Percentiles rank a stretch among this genome's conserved stretches.
These are phyloP conservation scores for Sisymbrium altissimum DNA, from an alignment of 345 rosid species.

Conservation along the genomic window DNA sequence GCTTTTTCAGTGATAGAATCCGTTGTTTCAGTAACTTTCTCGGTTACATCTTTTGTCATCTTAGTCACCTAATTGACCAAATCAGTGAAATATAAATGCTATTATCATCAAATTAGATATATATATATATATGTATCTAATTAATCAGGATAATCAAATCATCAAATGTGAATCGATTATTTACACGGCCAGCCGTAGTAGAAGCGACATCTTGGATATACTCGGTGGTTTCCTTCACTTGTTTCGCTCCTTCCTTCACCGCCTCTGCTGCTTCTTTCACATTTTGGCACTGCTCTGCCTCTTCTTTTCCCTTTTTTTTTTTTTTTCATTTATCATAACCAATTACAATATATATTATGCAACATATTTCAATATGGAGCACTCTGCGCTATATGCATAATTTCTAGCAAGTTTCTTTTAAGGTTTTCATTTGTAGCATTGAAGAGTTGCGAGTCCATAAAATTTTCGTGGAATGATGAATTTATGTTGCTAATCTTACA, in stretches of 20 bases:
- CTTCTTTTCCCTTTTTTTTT: slow-evolving; percentile 39
- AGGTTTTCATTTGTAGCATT: neutral
- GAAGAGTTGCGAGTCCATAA: neutral
- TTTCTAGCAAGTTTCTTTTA: neutral
- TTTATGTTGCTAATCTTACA: neutral
- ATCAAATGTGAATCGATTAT: neutral
- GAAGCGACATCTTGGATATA: slow-evolving; percentile 36
- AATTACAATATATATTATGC: neutral
- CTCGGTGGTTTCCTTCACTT: slow-evolving; percentile 47
- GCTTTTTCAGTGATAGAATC: slow-evolving; percentile 32
- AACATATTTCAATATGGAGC: neutral
- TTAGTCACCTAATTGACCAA: slow-evolving; percentile 26
- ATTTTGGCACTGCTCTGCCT: slow-evolving; percentile 43
- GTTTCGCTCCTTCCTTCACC: slow-evolving; percentile 55
- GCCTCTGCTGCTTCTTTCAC: slow-evolving; percentile 68
- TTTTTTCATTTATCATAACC: slow-evolving; percentile 6
- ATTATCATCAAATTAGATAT: neutral
- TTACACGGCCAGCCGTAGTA: slow-evolving; percentile 37
- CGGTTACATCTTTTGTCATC: slow-evolving; percentile 38
- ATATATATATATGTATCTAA: neutral
- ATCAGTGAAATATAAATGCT: neutral
- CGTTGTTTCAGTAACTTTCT: slow-evolving; percentile 34
- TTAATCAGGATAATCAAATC: neutral
- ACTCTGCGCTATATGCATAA: neutral
- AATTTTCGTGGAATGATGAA: neutral